These are phyloP conservation scores for Elsinoe arachidis DNA, from an alignment of 2,329 filamentous ascomycete genomes.

Conservation along the genomic window DNA sequence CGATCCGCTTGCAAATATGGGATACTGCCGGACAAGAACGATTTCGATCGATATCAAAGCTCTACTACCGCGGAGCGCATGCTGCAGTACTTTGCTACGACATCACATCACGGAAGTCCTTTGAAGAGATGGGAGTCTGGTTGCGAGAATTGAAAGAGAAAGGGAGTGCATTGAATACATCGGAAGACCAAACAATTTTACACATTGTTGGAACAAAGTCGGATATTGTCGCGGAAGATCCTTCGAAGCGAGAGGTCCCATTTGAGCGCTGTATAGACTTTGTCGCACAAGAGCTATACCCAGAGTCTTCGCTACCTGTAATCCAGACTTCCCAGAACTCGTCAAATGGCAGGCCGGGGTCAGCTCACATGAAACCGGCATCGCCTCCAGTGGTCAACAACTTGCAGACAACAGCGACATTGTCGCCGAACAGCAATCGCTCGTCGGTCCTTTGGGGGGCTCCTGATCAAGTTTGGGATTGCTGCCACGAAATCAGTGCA, in stretches of 20 bases:
- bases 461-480: conserved; percentile 81
- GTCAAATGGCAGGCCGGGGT: conserved; percentile 37
- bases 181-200: conserved; percentile 62
- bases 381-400: conserved; percentile 19
- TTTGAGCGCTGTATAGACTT: conserved; percentile 96
- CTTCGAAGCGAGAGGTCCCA: conserved; percentile 68
- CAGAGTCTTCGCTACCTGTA: conserved; percentile 55
- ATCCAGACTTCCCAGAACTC: conserved; percentile 30
- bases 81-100: conserved; percentile 91
- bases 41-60: conserved; percentile 84
- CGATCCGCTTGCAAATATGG: conserved; percentile 91
- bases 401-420: conserved; percentile 39
- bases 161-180: conserved; percentile 37
- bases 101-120: conserved; percentile 78
- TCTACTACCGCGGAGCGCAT: conserved; percentile 94
- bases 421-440: conserved; percentile 39
- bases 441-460: conserved; percentile 81
- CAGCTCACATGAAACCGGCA: conserved; percentile 13
- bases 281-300: conserved; percentile 82
- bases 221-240: conserved; percentile 81
- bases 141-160: conserved; percentile 75
- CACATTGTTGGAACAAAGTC: conserved; percentile 94
- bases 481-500: conserved; percentile 91
- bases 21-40: conserved; percentile 93
- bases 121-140: conserved; percentile 89